A percentile compares a stretch with the other conserved stretches of the same genome.
phyloP scores from a whole-genome alignment of 2,329 filamentous ascomycete genomes.

The Verticillium albo-atrum region DNA sequence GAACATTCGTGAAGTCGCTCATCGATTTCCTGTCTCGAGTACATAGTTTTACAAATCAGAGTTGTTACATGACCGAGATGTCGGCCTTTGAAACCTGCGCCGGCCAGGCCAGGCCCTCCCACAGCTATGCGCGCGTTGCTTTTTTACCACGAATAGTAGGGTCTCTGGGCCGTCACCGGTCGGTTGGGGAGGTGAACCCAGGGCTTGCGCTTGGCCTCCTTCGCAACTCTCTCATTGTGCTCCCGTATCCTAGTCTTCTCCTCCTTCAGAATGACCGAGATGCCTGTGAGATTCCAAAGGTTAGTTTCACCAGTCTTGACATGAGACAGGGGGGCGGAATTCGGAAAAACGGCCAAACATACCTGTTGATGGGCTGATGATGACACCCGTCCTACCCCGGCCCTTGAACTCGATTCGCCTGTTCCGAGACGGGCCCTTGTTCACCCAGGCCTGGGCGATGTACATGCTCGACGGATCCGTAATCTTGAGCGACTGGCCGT shows the following conservation, averaged over 20 bases:
- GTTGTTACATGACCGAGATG: background rate
- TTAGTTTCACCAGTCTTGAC: background rate
- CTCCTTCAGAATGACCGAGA: constrained; percentile 84
- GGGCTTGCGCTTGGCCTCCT: constrained; percentile 68
- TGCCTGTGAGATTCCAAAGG: constrained; percentile 47
- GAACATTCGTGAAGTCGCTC: background rate
- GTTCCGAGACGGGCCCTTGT: constrained; percentile 61
- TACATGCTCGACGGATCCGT: constrained; percentile 79
- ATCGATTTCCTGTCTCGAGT: background rate
- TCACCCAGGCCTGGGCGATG: constrained; percentile 90
- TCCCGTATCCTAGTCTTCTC: constrained; percentile 84
- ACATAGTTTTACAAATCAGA: background rate
- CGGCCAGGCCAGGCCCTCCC: background rate
- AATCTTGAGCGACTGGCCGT: constrained; percentile 68
- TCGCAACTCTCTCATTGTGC: constrained; percentile 71
- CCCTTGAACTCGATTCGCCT: constrained; percentile 67
- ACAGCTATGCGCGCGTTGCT: background rate
- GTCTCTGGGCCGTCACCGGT: constrained; percentile 76
- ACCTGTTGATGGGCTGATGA: constrained; percentile 73
- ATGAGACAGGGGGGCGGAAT: constrained; percentile 1
- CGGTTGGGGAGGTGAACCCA: constrained; percentile 89
- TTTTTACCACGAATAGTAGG: constrained; percentile 86
- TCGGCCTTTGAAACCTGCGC: background rate
- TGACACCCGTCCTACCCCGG: constrained; percentile 63
- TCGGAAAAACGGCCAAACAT: constrained; percentile 32